phyloP scores from a whole-genome alignment of 441 rosid species.

The Populus tomentosa region DNA sequence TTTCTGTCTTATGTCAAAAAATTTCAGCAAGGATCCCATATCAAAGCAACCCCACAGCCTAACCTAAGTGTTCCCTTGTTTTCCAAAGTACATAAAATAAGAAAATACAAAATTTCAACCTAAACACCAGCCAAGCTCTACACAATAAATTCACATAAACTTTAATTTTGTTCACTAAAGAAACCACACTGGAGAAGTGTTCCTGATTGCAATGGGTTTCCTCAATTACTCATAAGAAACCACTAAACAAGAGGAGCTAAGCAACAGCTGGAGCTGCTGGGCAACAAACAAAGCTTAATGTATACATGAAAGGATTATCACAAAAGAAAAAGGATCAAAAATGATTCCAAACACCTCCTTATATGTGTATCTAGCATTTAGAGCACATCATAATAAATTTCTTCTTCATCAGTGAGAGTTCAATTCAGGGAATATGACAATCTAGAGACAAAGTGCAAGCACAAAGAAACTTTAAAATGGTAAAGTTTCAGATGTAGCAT shows the following conservation, averaged over 20 bases:
- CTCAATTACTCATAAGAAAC: not conserved
- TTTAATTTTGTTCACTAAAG: not conserved
- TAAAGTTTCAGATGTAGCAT: not conserved
- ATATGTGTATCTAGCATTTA: not conserved
- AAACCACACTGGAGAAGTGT: not conserved
- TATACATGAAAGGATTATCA: not conserved
- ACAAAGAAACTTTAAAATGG: not conserved
- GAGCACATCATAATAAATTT: not conserved
- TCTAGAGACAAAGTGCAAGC: not conserved
- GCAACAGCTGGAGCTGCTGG: not conserved
- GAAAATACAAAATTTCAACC: not conserved
- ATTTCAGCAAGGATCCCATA: not conserved
- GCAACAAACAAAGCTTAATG: not conserved
- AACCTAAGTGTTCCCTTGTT: not conserved
- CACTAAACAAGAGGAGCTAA: not conserved
- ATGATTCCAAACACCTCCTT: not conserved
- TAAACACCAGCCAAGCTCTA: not conserved
- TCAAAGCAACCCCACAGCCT: not conserved
- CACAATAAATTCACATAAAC: not conserved
- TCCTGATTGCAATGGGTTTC: not conserved
- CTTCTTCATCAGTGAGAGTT: not conserved
- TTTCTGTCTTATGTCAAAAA: not conserved
- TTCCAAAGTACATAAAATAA: not conserved
- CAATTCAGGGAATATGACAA: not conserved
- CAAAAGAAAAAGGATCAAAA: not conserved